Percentiles rank a stretch among this genome's conserved stretches.
Evolutionary conservation across 345 rosid genomes (phyloP).

Genomic region (Hibiscus mutabilis): DNA sequence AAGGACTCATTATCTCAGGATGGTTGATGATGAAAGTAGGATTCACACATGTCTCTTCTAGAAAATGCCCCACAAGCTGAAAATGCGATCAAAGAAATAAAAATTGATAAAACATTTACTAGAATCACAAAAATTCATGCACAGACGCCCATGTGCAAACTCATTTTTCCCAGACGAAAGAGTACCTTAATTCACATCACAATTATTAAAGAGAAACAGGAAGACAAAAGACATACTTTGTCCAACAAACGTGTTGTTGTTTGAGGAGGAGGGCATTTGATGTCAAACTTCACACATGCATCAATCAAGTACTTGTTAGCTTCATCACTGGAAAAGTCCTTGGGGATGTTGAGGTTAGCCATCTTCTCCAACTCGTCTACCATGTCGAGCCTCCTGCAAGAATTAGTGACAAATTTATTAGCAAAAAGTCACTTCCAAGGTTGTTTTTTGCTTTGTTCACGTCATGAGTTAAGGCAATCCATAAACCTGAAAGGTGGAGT

Average conservation of each 20-base stretch:
- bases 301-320: constrained; percentile 65
- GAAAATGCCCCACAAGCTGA: constrained; percentile 93
- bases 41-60: constrained; percentile 86
- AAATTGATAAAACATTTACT: not conserved
- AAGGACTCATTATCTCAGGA: constrained; percentile 85
- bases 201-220: not conserved
- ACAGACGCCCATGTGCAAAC: not conserved
- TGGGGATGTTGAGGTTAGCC: constrained; percentile 83
- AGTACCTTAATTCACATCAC: not conserved
- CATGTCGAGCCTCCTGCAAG: constrained; percentile 79
- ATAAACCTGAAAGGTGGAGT: constrained; percentile 92
- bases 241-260: constrained; percentile 86
- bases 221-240: constrained; percentile 41
- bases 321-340: constrained; percentile 76
- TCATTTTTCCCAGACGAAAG: not conserved
- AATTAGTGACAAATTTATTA: not conserved
- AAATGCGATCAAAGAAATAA: constrained; percentile 26
- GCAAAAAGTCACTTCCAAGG: not conserved
- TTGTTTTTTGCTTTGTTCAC: not conserved
- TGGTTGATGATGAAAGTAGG: constrained; percentile 92
- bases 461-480: not conserved
- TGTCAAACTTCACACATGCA: constrained; percentile 65
- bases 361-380: constrained; percentile 77
- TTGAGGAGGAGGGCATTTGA: constrained; percentile 89
- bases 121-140: not conserved